Evolutionary conservation across 2,329 filamentous ascomycete species (phyloP).

Genomic region (Microdochium bolleyi): DNA sequence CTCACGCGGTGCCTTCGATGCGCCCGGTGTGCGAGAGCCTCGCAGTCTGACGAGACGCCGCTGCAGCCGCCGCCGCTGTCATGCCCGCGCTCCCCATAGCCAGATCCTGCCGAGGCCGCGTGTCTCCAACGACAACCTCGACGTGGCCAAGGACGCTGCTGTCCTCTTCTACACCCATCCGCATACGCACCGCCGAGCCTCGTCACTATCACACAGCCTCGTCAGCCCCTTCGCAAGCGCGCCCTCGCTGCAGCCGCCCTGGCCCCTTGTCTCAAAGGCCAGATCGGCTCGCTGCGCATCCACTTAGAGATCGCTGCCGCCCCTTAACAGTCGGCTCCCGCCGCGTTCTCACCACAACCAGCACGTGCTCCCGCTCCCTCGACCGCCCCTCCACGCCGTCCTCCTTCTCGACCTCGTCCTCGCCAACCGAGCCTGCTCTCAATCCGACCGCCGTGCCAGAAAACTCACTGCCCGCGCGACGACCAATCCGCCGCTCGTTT

Average conservation of each 20-base stretch:
- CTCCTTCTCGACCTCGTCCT: conserved; percentile 1
- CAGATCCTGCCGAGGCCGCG: neutral
- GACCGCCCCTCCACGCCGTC: neutral
- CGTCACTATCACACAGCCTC: neutral
- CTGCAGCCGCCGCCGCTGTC: neutral
- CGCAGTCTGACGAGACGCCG: neutral
- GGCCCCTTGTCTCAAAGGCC: neutral
- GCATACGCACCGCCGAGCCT: neutral
- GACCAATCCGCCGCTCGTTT: conserved; percentile 2
- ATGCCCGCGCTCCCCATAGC: neutral
- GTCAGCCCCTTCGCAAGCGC: neutral
- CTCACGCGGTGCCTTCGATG: neutral
- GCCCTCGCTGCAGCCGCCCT: neutral
- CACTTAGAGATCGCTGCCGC: neutral
- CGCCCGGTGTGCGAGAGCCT: neutral
- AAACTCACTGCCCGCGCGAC: neutral
- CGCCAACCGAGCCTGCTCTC: conserved; percentile 4
- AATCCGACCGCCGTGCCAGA: conserved; percentile 4
- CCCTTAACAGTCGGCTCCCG: neutral
- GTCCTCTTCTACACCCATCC: neutral
- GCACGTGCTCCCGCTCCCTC: neutral
- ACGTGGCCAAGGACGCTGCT: neutral
- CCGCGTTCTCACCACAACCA: neutral
- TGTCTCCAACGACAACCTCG: neutral
- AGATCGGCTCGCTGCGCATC: neutral